Evolutionary conservation across 768 basidiomycete genomes (phyloP), one percentile per base, ranked within the genome.

Genomic region (Serendipita vermifera): DNA sequence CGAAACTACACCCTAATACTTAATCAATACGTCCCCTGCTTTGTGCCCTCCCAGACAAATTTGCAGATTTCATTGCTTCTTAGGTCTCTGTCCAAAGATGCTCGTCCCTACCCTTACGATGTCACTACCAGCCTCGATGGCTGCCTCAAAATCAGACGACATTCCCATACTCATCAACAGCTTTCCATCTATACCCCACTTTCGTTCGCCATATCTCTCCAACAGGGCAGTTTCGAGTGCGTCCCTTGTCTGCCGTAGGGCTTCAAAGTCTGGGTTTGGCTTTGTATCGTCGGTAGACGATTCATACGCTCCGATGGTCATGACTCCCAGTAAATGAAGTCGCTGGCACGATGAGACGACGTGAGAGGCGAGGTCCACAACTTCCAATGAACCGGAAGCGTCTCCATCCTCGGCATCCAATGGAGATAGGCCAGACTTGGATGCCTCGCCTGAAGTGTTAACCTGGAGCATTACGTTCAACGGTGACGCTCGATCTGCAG

Each of bases 111-210:
- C 91, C 43, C 96, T 70, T 0, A 97, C 92, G 41, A 90, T 79
- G 63, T 88, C 82, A 62, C 88, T 86, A 1, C 92, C 94, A 11
- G 81, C 80, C 66, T 73, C 77, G 48, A 97, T 68, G 3, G 94
- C 96, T 27, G 82, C 79, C 66, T 85, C 87, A 64, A 91, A 98
- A 64, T 98, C 94, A 59, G 82, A 84, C 53, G 90, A 93, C 94
- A 97, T 97, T 5, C 94, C 94, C 92, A 96, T 97, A 57, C 87
- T 90, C 66, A 90, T 64, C 62, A 83, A 26, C 54, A 90, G 65
- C 58, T 65, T 67, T 15, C 63, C 61, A 24, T 73, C 73, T 24
- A 73, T 68, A 11, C 82, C 83, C 77, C 79, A 79, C 39, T 29
- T 24, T n/a, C 5, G 13, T 6, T 20, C 53, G 9, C 59, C 58